Conservation (phyloP, 2,329 filamentous ascomycete species). For the Cadophora gregata region DNA sequence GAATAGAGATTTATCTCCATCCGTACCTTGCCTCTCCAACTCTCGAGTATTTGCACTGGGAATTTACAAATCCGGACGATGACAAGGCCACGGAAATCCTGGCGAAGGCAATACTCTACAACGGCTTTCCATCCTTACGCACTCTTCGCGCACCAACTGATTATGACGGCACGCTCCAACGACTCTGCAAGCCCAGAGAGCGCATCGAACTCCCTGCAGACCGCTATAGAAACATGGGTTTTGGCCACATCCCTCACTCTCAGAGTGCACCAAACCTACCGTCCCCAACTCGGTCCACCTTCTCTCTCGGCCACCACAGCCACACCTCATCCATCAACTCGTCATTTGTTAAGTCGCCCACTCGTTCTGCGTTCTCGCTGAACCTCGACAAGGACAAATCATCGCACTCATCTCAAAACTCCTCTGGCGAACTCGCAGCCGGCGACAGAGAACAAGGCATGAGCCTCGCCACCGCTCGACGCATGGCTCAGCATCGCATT, state of each 20-base stretch:
- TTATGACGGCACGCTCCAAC: constrained; percentile 71
- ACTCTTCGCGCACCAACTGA: constrained; percentile 70
- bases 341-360: constrained; percentile 28
- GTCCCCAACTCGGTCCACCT: constrained; percentile 29
- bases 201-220: constrained; percentile 40
- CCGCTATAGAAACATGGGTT: constrained; percentile 37
- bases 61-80: constrained; percentile 51
- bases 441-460: constrained; percentile 39
- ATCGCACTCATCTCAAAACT: constrained; percentile 6
- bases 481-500: constrained; percentile 69
- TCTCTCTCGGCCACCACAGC: constrained; percentile 28
- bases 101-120: constrained; percentile 64
- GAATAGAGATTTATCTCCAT: constrained; percentile 65
- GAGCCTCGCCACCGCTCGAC: constrained; percentile 57
- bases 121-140: constrained; percentile 67
- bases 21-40: constrained; percentile 65
- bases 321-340: constrained; percentile 27
- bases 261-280: constrained; percentile 31
- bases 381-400: constrained; percentile 22
- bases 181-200: constrained; percentile 60
- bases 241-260: constrained; percentile 27
- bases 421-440: constrained; percentile 22
- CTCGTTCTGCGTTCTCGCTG: constrained; percentile 33
- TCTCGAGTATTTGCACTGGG: constrained; percentile 65
- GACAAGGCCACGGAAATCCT: constrained; percentile 65